phyloP scores from a whole-genome alignment of 805 yeast species.

The Yamadazyma takamatsuzukensis region DNA sequence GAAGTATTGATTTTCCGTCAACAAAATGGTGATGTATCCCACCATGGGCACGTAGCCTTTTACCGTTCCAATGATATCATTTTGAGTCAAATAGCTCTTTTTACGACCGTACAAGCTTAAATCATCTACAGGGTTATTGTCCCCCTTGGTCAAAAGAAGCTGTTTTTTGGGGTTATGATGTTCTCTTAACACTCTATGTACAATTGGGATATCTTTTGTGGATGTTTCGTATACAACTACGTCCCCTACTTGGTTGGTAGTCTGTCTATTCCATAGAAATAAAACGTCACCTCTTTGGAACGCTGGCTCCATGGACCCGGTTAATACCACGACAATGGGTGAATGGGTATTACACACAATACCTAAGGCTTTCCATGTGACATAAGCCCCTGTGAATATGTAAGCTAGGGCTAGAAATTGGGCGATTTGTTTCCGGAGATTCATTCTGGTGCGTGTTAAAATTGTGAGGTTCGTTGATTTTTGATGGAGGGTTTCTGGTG shows the following conservation, averaged over 20 bases:
- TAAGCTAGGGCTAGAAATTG: conserved; percentile 71
- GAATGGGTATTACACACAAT: conserved; percentile 78
- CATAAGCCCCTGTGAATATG: conserved; percentile 83
- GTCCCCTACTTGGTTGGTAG: conserved; percentile 74
- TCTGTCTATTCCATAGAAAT: conserved; percentile 83
- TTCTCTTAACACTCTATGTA: conserved; percentile 88
- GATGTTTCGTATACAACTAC: conserved; percentile 86
- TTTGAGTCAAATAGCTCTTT: conserved; percentile 72
- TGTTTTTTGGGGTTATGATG: conserved; percentile 63
- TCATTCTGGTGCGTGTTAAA: conserved; percentile 35
- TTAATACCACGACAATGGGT: conserved; percentile 92
- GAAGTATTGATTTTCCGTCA: conserved; percentile 84
- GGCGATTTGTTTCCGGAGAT: conserved; percentile 55
- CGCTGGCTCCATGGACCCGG: conserved; percentile 99
- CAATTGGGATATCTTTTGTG: conserved; percentile 87
- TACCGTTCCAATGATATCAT: conserved; percentile 89
- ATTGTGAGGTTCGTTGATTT: conserved; percentile 1
- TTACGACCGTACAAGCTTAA: conserved; percentile 75
- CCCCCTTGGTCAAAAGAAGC: conserved; percentile 88
- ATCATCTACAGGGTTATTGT: conserved; percentile 91
- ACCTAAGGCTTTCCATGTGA: conserved; percentile 84
- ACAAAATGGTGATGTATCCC: conserved; percentile 87
- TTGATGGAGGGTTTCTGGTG: not conserved
- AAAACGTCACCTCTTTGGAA: conserved; percentile 96
- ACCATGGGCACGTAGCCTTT: conserved; percentile 84